Evolutionary conservation across 2,329 filamentous ascomycete genomes (phyloP).

Genomic region (Conoideocrella luteorostrata): DNA sequence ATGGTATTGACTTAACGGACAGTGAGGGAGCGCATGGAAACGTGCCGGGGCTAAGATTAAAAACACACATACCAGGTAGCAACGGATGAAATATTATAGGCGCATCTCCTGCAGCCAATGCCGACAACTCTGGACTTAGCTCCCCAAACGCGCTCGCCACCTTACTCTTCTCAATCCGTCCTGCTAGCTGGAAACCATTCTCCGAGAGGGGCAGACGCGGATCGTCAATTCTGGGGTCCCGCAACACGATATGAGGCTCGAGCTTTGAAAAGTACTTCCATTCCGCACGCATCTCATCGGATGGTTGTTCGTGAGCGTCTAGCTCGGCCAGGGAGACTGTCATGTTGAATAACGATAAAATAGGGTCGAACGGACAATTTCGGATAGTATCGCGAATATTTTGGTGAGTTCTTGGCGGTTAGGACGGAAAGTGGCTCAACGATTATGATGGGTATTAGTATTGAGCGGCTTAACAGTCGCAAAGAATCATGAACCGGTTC

Average conservation of each 20-base stretch:
- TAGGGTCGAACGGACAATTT: too few species aligned
- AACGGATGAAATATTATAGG: conserved; percentile 58
- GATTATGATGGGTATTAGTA: too few species aligned
- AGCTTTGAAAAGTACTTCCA: conserved; percentile 72
- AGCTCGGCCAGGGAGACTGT: conserved; percentile 35
- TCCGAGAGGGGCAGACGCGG: conserved; percentile 30
- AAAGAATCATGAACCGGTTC: too few species aligned
- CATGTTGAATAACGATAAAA: too few species aligned
- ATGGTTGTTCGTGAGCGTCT: conserved; percentile 74
- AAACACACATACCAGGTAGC: conserved; percentile 55
- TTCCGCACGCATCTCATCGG: conserved; percentile 57
- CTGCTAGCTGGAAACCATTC: conserved; percentile 18
- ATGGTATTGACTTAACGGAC: neutral
- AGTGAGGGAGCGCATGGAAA: neutral
- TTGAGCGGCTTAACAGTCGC: too few species aligned
- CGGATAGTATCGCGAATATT: too few species aligned
- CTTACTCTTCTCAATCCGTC: neutral
- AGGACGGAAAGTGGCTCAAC: too few species aligned
- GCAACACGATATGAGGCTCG: conserved; percentile 42
- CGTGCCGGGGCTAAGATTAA: neutral
- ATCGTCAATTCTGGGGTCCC: conserved; percentile 53
- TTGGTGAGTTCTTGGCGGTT: too few species aligned
- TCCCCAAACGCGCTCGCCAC: conserved; percentile 22
- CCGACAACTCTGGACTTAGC: conserved; percentile 28
- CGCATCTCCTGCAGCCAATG: conserved; percentile 29